These are phyloP conservation scores for Saprolegnia diclina DNA, from an alignment of 352 stramenopile genomes.

Conservation along the genomic window DNA sequence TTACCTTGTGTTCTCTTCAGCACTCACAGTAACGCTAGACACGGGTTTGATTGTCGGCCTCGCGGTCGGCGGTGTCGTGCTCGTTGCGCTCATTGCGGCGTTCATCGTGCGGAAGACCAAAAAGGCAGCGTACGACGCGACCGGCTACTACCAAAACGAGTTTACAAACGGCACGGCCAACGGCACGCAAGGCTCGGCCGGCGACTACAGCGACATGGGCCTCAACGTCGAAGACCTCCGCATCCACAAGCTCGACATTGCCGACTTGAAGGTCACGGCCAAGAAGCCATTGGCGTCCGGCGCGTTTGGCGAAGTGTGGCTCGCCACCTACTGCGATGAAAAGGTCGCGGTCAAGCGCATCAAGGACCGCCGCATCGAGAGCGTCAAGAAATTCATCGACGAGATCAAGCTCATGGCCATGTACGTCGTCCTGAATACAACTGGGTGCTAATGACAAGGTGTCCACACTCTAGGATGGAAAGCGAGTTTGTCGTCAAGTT, in stretches of 20 bases:
- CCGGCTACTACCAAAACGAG: not conserved
- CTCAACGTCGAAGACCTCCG: conserved; percentile 1
- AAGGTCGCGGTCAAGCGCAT: conserved; percentile 61
- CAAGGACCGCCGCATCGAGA: conserved; percentile 42
- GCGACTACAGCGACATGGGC: not conserved
- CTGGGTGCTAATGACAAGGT: conserved; percentile 33
- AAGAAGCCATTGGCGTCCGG: conserved; percentile 56
- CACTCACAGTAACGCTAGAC: not conserved
- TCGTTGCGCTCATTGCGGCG: not conserved
- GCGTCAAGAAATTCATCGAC: conserved; percentile 35
- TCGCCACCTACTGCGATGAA: conserved; percentile 55
- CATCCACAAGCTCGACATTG: conserved; percentile 29
- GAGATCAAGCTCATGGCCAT: conserved; percentile 54
- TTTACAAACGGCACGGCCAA: not conserved
- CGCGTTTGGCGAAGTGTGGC: conserved; percentile 64
- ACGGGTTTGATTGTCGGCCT: not conserved
- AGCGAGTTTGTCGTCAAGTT: conserved; percentile 40
- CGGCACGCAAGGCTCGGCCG: not conserved
- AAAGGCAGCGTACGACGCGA: not conserved
- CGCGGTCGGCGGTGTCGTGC: not conserved
- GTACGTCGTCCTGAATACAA: conserved; percentile 39
- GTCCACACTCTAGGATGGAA: conserved; percentile 19
- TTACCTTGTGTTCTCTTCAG: not conserved
- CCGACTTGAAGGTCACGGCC: conserved; percentile 45
- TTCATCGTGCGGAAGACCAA: not conserved